These are phyloP conservation scores for Yarrowia yakushimensis DNA, from an alignment of 805 yeast genomes.

Conservation along the genomic window DNA sequence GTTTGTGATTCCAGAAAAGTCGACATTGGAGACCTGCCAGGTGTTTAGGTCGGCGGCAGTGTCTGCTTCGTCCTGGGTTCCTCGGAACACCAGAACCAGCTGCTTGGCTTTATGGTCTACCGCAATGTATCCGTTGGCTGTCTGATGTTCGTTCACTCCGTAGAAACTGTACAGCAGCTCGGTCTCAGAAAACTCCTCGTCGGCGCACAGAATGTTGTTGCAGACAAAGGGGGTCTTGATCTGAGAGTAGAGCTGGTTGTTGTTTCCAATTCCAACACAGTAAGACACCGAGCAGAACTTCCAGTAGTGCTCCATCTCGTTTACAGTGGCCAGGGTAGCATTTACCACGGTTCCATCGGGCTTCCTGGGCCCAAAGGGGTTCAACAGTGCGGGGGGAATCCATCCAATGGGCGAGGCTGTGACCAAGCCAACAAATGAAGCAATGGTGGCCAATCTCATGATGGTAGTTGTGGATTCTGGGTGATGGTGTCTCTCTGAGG, in stretches of 20 bases:
- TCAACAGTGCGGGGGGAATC: background rate
- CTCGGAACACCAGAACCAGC: slow-evolving; percentile 1
- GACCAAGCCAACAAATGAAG: background rate
- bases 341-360: background rate
- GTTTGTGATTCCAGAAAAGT: background rate
- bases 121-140: slow-evolving; percentile 10
- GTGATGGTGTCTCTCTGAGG: background rate
- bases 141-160: background rate
- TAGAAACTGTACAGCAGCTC: slow-evolving; percentile 15
- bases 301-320: slow-evolving; percentile 22
- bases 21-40: background rate
- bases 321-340: background rate
- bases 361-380: background rate
- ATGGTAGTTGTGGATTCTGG: background rate
- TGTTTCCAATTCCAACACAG: slow-evolving; percentile 15
- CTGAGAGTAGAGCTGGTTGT: slow-evolving; percentile 2
- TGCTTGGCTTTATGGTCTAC: background rate
- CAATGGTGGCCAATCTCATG: slow-evolving; percentile 6
- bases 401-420: slow-evolving; percentile 4
- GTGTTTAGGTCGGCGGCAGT: slow-evolving; percentile 7
- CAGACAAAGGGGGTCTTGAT: background rate
- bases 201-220: slow-evolving; percentile 8
- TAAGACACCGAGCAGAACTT: slow-evolving; percentile 7
- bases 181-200: slow-evolving; percentile 4
- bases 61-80: slow-evolving; percentile 1